Evolutionary conservation across 352 stramenopile species (phyloP).

Genomic region (Pythium brachiatum): DNA sequence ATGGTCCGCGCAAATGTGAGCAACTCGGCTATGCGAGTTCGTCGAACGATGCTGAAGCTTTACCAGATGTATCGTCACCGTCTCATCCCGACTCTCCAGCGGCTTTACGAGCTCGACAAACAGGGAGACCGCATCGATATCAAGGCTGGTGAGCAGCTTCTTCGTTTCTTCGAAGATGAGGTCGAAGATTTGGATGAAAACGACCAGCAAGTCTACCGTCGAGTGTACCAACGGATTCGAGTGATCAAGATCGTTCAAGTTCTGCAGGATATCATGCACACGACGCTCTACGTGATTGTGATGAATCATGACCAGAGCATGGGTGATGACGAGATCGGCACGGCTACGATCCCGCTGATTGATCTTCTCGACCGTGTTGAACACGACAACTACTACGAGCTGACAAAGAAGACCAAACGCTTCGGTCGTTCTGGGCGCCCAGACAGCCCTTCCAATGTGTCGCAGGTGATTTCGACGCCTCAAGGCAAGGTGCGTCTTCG

Average conservation of each 20-base stretch:
- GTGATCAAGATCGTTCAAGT: conserved; percentile 55
- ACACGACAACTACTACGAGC: conserved; percentile 56
- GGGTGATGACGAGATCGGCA: conserved; percentile 50
- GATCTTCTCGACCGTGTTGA: conserved; percentile 64
- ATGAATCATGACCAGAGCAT: conserved; percentile 51
- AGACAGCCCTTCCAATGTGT: conserved; percentile 1
- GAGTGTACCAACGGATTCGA: conserved; percentile 53
- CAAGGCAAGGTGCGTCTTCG: conserved; percentile 45
- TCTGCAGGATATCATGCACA: conserved; percentile 60
- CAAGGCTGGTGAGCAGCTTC: conserved; percentile 34
- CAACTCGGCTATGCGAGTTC: conserved; percentile 48
- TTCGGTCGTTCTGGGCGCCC: neutral
- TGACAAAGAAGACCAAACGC: conserved; percentile 33
- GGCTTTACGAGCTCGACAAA: conserved; percentile 49
- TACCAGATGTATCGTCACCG: conserved; percentile 46
- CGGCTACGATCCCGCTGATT: conserved; percentile 57
- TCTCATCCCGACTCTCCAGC: conserved; percentile 53
- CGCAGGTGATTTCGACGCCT: conserved; percentile 10
- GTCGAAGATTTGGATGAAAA: conserved; percentile 64
- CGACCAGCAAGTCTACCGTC: conserved; percentile 44
- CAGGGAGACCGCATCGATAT: conserved; percentile 39
- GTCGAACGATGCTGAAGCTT: conserved; percentile 56
- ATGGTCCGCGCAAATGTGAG: conserved; percentile 45
- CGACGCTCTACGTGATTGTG: conserved; percentile 51
- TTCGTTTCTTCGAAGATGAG: conserved; percentile 62